Evolutionary conservation across 2,329 filamentous ascomycete genomes (phyloP).

Genomic region (Dactylellina drechsleri): DNA sequence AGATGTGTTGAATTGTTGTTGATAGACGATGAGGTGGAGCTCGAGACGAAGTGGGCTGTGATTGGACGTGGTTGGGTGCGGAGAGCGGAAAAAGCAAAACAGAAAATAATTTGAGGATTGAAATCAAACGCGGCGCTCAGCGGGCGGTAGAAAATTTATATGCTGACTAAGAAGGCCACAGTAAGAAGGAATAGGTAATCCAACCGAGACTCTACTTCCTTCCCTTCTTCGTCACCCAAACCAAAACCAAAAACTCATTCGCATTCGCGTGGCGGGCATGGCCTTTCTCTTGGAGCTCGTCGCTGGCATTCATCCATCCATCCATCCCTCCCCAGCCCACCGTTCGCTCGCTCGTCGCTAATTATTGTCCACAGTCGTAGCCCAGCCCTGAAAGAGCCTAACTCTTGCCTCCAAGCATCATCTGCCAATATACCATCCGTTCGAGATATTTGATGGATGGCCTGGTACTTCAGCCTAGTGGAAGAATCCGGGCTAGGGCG

Average conservation of each 20-base stretch:
- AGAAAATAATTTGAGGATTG: conserved; percentile 55
- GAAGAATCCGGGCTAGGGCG: conserved; percentile 8
- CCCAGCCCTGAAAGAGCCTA: not conserved
- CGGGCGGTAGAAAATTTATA: conserved; percentile 51
- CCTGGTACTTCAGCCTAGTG: conserved; percentile 10
- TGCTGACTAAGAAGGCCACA: conserved; percentile 53
- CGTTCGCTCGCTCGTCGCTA: conserved; percentile 3
- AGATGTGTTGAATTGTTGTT: not conserved
- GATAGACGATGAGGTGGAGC: conserved; percentile 30
- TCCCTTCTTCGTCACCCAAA: not conserved
- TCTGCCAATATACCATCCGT: not conserved
- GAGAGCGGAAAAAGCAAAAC: conserved; percentile 40
- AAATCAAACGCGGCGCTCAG: conserved; percentile 52
- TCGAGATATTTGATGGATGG: conserved; percentile 2
- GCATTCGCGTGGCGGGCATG: conserved; percentile 2
- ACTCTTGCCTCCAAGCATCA: conserved; percentile 9
- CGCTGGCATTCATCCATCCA: not conserved
- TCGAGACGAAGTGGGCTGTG: conserved; percentile 39
- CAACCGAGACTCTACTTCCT: conserved; percentile 17
- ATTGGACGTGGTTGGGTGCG: conserved; percentile 1
- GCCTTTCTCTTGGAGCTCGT: not conserved
- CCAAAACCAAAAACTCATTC: not conserved
- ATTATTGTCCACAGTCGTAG: not conserved
- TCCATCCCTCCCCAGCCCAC: not conserved
- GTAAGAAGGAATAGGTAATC: conserved; percentile 11